Evolutionary conservation across 2,329 filamentous ascomycete species (phyloP).

Genomic region (Apiospora marii): DNA sequence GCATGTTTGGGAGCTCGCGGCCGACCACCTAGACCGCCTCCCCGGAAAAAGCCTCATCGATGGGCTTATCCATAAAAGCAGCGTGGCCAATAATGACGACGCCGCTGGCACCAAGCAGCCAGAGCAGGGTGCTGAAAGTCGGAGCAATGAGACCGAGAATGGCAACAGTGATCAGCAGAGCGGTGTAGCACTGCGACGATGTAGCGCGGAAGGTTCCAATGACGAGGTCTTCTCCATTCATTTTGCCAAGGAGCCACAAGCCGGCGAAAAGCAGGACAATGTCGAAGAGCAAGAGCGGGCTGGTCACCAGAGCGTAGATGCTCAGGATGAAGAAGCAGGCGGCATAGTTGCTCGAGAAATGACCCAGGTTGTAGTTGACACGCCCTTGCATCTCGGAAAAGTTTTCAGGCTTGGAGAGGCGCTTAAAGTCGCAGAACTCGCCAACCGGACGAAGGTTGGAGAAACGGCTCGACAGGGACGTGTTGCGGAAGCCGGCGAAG

Average conservation of each 20-base stretch:
- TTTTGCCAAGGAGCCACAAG: slow-evolving; percentile 90
- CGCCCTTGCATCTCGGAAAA: slow-evolving; percentile 90
- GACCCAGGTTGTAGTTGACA: slow-evolving; percentile 95
- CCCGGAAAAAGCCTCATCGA: slow-evolving; percentile 99
- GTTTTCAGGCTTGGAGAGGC: slow-evolving; percentile 90
- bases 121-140: slow-evolving; percentile 84
- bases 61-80: slow-evolving; percentile 95
- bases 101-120: slow-evolving; percentile 94
- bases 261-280: slow-evolving; percentile 87
- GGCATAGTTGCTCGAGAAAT: slow-evolving; percentile 99
- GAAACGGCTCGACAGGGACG: slow-evolving; percentile 82
- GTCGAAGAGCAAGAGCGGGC: slow-evolving; percentile 86
- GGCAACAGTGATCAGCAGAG: slow-evolving; percentile 81
- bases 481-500: slow-evolving; percentile 82
- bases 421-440: slow-evolving; percentile 97
- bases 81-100: slow-evolving; percentile 96
- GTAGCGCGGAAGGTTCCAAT: slow-evolving; percentile 84
- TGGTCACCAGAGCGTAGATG: slow-evolving; percentile 93
- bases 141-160: slow-evolving; percentile 87
- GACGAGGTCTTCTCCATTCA: slow-evolving; percentile 87
- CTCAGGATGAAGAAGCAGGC: slow-evolving; percentile 93
- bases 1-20: slow-evolving; percentile 96
- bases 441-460: slow-evolving; percentile 89
- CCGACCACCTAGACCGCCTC: slow-evolving; percentile 99
- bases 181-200: slow-evolving; percentile 93